Conservation (phyloP, 345 rosid genomes). For the Isatis tinctoria region DNA sequence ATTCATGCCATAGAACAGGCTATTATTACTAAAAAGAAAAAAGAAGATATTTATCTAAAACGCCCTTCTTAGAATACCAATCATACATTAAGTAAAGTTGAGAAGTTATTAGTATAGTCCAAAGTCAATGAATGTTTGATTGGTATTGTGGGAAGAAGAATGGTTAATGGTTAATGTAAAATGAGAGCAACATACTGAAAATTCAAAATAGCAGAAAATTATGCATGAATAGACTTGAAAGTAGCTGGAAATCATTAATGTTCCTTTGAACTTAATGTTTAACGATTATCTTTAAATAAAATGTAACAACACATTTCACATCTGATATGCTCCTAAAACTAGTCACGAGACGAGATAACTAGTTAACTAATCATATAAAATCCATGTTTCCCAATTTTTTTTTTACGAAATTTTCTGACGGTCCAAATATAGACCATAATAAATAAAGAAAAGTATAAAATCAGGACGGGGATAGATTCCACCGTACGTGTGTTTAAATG, state of each 20-base stretch:
- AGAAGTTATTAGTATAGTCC: not conserved
- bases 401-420: not conserved
- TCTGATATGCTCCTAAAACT: not conserved
- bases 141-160: not conserved
- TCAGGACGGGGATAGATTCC: slow-evolving; percentile 11
- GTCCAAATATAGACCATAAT: slow-evolving; percentile 14
- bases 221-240: not conserved
- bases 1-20: too few species aligned
- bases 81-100: not conserved
- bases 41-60: too few species aligned
- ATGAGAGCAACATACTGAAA: not conserved
- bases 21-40: too few species aligned
- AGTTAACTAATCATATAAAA: not conserved
- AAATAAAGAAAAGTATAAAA: not conserved
- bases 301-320: slow-evolving; percentile 1
- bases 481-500: slow-evolving; percentile 16
- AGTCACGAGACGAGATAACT: slow-evolving; percentile 1
- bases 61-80: too few species aligned
- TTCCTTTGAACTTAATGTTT: not conserved
- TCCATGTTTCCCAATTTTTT: not conserved
- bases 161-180: not conserved
- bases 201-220: not conserved
- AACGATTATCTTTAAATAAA: not conserved
- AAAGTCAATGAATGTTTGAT: not conserved
- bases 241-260: not conserved